Evolutionary conservation across 345 rosid genomes (phyloP).

Genomic region (Salix udensis): DNA sequence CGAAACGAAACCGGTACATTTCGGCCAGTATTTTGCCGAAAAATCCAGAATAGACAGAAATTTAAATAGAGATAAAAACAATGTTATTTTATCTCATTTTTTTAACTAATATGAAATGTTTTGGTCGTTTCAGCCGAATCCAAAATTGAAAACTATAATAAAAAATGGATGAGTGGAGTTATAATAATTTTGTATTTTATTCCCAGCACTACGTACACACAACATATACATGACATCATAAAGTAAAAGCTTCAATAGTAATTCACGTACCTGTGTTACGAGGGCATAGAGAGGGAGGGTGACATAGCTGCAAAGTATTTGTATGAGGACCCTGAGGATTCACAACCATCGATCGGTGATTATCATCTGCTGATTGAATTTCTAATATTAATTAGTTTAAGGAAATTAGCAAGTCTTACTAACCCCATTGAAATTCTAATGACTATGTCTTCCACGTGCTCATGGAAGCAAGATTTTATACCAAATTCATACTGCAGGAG

Average conservation of each 20-base stretch:
- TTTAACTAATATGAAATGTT: too few species aligned
- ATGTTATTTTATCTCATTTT: too few species aligned
- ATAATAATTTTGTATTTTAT: too few species aligned
- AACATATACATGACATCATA: background rate
- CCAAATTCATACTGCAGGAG: slow-evolving; percentile 16
- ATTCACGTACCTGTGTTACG: slow-evolving; percentile 17
- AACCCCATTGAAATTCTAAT: slow-evolving; percentile 31
- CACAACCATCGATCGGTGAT: background rate
- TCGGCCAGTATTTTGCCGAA: too few species aligned
- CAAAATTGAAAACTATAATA: too few species aligned
- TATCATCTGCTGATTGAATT: background rate
- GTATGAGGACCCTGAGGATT: slow-evolving; percentile 20
- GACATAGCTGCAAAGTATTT: slow-evolving; percentile 31
- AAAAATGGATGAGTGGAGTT: too few species aligned
- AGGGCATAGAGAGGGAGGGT: slow-evolving; percentile 32
- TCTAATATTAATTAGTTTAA: background rate
- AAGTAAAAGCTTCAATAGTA: background rate
- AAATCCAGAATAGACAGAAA: fast-evolving
- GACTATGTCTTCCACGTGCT: slow-evolving; percentile 21
- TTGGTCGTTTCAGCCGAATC: too few species aligned
- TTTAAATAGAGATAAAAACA: too few species aligned
- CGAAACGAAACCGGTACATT: too few species aligned
- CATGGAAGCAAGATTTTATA: slow-evolving; percentile 24
- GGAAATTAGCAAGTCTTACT: background rate
- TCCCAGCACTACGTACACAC: too few species aligned